Percentiles rank a stretch among this genome's conserved stretches.
These are phyloP conservation scores for Phytophthora meadii DNA, from an alignment of 352 stramenopile species.

Conservation along the genomic window DNA sequence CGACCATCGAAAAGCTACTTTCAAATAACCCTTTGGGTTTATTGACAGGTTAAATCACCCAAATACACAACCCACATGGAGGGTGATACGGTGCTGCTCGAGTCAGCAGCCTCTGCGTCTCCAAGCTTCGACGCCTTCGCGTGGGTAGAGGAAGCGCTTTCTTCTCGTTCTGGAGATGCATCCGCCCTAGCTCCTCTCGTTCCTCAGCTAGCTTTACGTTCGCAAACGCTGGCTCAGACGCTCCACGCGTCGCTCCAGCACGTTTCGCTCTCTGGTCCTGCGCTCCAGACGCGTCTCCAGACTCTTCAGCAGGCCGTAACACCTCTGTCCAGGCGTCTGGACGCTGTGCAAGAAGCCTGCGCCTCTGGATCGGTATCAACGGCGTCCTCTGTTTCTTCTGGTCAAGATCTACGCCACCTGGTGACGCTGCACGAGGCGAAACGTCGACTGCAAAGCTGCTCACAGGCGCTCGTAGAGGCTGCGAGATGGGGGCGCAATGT, in stretches of 20 bases:
- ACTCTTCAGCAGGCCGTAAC: slow-evolving; percentile 48
- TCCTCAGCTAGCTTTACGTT: slow-evolving; percentile 66
- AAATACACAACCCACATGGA: slow-evolving; percentile 6
- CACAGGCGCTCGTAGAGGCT: slow-evolving; percentile 72
- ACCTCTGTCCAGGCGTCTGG: slow-evolving; percentile 53
- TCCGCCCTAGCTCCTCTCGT: slow-evolving; percentile 49
- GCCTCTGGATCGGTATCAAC: slow-evolving; percentile 7
- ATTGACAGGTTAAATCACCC: not conserved
- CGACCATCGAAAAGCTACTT: slow-evolving; percentile 6
- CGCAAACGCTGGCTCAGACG: slow-evolving; percentile 60
- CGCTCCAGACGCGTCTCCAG: slow-evolving; percentile 65
- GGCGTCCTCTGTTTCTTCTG: not conserved
- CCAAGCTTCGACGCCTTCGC: slow-evolving; percentile 72
- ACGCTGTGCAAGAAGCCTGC: slow-evolving; percentile 46
- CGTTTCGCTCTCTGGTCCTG: slow-evolving; percentile 50
- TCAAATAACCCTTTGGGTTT: not conserved
- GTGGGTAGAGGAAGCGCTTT: slow-evolving; percentile 73
- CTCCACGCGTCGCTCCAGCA: slow-evolving; percentile 72
- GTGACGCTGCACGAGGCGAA: slow-evolving; percentile 78
- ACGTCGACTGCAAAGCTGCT: slow-evolving; percentile 65
- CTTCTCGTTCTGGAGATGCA: slow-evolving; percentile 37
- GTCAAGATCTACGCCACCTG: slow-evolving; percentile 56
- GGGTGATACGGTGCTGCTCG: slow-evolving; percentile 37
- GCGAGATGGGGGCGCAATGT: slow-evolving; percentile 74
- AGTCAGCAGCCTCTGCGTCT: slow-evolving; percentile 54